phyloP scores from a whole-genome alignment of 352 stramenopile species.

The Globisporangium alternatum region DNA sequence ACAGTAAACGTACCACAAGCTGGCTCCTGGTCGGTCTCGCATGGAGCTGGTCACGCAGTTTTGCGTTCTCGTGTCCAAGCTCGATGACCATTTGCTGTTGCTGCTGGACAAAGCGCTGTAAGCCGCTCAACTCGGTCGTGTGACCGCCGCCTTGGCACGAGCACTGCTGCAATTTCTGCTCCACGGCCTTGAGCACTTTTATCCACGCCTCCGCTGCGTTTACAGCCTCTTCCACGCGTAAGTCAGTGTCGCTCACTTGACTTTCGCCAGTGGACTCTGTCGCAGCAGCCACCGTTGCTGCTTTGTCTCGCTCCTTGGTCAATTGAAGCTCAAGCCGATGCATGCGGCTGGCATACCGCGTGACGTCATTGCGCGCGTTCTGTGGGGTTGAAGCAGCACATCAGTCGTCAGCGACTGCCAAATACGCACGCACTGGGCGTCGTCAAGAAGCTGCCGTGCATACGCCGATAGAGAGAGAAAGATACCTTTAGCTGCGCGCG shows the following conservation, averaged over 20 bases:
- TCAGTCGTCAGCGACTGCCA: background rate
- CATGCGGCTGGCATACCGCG: constrained; percentile 22
- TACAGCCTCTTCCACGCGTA: background rate
- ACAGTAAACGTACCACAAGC: constrained; percentile 17
- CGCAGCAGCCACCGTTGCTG: background rate
- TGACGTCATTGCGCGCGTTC: constrained; percentile 27
- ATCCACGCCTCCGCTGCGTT: background rate
- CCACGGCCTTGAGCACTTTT: background rate
- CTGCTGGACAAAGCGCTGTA: constrained; percentile 15
- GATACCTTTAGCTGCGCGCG: constrained; percentile 11
- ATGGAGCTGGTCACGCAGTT: constrained; percentile 25
- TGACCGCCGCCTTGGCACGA: background rate
- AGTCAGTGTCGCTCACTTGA: background rate
- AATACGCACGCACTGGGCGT: background rate
- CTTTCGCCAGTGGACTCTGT: background rate
- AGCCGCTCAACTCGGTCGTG: background rate
- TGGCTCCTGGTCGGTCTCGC: constrained; percentile 18
- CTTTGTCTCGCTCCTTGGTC: constrained; percentile 8
- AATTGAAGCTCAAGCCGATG: constrained; percentile 23
- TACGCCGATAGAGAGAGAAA: background rate
- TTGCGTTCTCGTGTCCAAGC: constrained; percentile 22
- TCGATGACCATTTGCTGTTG: constrained; percentile 17
- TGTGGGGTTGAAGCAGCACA: background rate
- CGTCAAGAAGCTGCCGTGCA: background rate
- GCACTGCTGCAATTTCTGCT: background rate